These are phyloP conservation scores for Goniomonas avonlea DNA, from an alignment of 78 protist genomes.

Conservation along the genomic window DNA sequence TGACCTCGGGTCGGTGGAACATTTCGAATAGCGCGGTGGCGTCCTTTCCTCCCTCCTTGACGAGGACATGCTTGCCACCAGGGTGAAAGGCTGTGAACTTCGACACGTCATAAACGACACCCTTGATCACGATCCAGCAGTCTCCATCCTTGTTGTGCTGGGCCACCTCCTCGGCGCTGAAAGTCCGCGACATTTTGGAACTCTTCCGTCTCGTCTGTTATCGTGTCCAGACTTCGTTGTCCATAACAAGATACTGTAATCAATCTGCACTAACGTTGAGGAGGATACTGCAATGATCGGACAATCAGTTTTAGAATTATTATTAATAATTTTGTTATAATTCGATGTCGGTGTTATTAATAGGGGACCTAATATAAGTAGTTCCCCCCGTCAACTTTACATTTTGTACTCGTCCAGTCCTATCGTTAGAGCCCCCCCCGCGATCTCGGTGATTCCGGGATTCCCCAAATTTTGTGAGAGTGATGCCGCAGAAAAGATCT, in stretches of 20 bases:
- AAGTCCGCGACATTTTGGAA: neutral
- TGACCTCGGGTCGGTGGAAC: too few relatives aligned
- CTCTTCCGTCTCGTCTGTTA: neutral
- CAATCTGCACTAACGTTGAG: neutral
- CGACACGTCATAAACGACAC: neutral
- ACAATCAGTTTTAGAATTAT: too few relatives aligned
- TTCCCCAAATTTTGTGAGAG: too few relatives aligned
- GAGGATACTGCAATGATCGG: neutral
- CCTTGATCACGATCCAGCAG: neutral
- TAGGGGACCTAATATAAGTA: too few relatives aligned
- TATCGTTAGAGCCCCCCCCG: too few relatives aligned
- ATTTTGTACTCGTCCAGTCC: too few relatives aligned
- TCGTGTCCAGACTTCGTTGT: neutral
- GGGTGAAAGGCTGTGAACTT: neutral
- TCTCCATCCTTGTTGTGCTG: neutral
- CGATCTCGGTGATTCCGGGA: too few relatives aligned
- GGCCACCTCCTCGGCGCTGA: neutral
- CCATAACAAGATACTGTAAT: neutral
- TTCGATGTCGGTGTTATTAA: too few relatives aligned
- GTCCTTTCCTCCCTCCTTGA: neutral
- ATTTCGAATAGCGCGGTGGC: neutral
- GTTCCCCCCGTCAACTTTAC: too few relatives aligned
- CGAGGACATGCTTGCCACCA: neutral
- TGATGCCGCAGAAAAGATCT: too few relatives aligned
- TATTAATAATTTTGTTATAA: too few relatives aligned